Percentiles rank a stretch among this genome's conserved stretches.
These are phyloP conservation scores for Saturnispora zaruensis DNA, from an alignment of 805 yeast species.

Conservation along the genomic window DNA sequence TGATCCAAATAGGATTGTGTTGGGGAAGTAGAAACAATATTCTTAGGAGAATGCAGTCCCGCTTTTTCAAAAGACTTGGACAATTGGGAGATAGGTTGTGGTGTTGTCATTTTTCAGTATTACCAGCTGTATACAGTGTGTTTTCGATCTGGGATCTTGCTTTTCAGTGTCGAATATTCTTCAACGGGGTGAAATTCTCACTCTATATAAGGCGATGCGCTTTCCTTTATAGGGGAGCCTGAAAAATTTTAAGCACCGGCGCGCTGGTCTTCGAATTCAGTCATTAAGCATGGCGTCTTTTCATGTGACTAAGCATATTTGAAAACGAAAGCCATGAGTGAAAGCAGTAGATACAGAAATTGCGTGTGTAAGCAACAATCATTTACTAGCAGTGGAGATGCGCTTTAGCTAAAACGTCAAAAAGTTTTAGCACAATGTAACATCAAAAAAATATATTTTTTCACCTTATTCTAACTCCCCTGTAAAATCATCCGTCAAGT, in stretches of 20 bases:
- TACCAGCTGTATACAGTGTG: neutral
- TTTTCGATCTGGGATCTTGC: neutral
- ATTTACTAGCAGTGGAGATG: too few species aligned
- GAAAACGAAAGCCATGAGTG: neutral
- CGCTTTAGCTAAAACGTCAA: too few species aligned
- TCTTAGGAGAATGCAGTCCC: constrained; percentile 27
- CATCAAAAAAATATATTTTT: neutral
- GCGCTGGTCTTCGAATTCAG: neutral
- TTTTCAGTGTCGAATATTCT: neutral
- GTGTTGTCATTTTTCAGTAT: constrained; percentile 44
- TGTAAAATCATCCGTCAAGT: neutral
- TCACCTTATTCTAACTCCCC: neutral
- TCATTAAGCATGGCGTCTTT: neutral
- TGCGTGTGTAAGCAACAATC: too few species aligned
- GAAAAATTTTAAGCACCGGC: neutral
- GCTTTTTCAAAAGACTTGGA: constrained; percentile 49
- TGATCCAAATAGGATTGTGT: constrained; percentile 58
- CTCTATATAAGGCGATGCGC: neutral
- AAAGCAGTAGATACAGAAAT: too few species aligned
- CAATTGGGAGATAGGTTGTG: constrained; percentile 53
- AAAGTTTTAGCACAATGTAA: neutral
- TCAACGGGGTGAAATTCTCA: neutral
- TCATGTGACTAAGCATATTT: neutral
- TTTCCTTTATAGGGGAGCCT: neutral
- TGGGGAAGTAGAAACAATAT: constrained; percentile 66